Base-by-base conservation (phyloP, 495 filamentous ascomycete genomes). In the Podospora sp. region DNA sequence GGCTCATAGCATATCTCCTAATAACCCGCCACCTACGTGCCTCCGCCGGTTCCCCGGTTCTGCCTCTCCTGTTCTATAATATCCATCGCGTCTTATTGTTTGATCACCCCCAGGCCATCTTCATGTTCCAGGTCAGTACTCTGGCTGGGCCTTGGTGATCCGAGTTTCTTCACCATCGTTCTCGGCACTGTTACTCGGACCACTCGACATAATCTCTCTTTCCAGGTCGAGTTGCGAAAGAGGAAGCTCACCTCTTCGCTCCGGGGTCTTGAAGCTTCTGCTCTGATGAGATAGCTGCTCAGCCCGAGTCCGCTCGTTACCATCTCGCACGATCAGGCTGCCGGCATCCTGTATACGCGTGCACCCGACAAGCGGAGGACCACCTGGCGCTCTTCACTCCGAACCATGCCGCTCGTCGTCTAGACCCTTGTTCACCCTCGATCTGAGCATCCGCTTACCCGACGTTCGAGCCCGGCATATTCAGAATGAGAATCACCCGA, bases 21-120 rank as follows among this genome's bases (percentile, higher is more conserved):
- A 53, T 58, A 27, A 18, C 29, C 63, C 52, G 22, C n/a, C 52
- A 11, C 52, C 52, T 33, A 35, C 40, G 40, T 46, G 40, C 40
- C 40, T 46, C 49, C 3, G 1, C 50, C 29, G 21, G n/a, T 29
- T 49, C 20, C 53, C 52, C 51, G 49, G 52, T 55, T 55, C 52
- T 55, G 52, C 52, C 52, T 55, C 52, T 58, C 40, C 51, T 29
- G 22, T 57, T n/a, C 21, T 65, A 35, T 26, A 29, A 49, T 65
- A 46, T 58, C 26, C 20, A 21, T 50, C 60, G n/a, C 26, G 36
- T 46, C 60, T 27, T 52, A 51, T 57, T 24, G 52, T 65, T 65
- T 65, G 63, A 65, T 65, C 53, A 22, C 21, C 63, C 25, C 11
- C 36, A 22, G 20, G 14, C 52, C 16, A 6, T 57, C 22, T 53